Evolutionary conservation across 768 basidiomycete species (phyloP).

Genomic region (Calocera viscosa): DNA sequence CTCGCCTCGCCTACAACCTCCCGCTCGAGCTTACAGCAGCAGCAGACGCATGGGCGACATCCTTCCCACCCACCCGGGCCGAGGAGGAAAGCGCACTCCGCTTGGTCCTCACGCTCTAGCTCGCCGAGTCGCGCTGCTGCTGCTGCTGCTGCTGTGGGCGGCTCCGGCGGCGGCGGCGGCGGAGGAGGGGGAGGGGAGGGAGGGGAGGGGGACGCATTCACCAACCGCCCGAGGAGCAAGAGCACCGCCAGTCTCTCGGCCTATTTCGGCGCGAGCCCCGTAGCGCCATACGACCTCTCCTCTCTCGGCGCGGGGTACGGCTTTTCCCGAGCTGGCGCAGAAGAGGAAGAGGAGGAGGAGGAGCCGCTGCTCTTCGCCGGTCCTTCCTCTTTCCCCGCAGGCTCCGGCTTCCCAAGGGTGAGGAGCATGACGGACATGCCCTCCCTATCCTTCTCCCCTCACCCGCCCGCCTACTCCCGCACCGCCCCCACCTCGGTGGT

Average conservation of each 20-base stretch:
- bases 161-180: background rate
- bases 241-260: background rate
- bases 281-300: background rate
- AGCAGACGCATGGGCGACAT: background rate
- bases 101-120: background rate
- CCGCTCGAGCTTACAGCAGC: background rate
- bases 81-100: background rate
- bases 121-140: background rate
- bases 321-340: background rate
- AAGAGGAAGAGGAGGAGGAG: background rate
- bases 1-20: background rate
- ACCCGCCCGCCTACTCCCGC: background rate
- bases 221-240: background rate
- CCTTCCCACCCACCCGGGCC: background rate
- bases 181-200: background rate
- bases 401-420: background rate
- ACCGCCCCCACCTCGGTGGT: background rate
- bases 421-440: constrained; percentile 3
- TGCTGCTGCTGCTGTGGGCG: background rate
- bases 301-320: background rate
- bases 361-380: background rate
- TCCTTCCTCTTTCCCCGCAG: background rate
- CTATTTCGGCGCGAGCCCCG: background rate
- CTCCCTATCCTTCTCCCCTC: background rate
- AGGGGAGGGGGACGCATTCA: background rate